Conservation (phyloP, 805 yeast genomes). For the Komagataella populi region DNA sequence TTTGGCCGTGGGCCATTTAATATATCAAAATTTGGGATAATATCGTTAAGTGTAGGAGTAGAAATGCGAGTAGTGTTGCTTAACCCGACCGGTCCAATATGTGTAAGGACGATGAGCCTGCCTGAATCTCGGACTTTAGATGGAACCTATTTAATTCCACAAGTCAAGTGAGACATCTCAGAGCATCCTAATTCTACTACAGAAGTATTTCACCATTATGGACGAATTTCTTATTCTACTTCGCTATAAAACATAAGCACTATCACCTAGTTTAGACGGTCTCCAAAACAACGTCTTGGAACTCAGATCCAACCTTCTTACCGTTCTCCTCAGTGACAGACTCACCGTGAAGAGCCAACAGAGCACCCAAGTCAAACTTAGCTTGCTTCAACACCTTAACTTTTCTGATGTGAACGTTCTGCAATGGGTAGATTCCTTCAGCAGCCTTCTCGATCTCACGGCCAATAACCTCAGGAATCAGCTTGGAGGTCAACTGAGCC, state of each 20-base stretch:
- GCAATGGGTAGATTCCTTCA: conserved; percentile 90
- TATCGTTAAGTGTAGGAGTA: not conserved
- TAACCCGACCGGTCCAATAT: too few relatives aligned
- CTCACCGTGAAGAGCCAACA: conserved; percentile 97
- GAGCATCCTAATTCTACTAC: not conserved
- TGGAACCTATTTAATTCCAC: too few relatives aligned
- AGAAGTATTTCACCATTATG: not conserved
- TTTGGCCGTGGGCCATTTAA: not conserved
- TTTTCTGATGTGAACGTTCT: conserved; percentile 97
- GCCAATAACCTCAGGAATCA: conserved; percentile 97
- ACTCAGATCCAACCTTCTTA: conserved; percentile 88
- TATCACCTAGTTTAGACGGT: conserved; percentile 49
- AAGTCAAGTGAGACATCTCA: not conserved
- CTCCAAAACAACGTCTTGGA: conserved; percentile 98
- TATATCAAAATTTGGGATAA: not conserved
- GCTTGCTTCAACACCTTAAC: conserved; percentile 98
- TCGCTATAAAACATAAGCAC: conserved; percentile 1
- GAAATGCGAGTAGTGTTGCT: not conserved
- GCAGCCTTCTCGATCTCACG: conserved; percentile 97
- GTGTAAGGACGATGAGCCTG: too few relatives aligned
- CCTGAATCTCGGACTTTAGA: too few relatives aligned
- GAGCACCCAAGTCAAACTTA: conserved; percentile 94
- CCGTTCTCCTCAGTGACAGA: conserved; percentile 89
- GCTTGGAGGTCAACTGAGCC: conserved; percentile 93
- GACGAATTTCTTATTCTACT: conserved; percentile 2